phyloP scores from a whole-genome alignment of 148 eudicot species.

The Beta vulgaris region DNA sequence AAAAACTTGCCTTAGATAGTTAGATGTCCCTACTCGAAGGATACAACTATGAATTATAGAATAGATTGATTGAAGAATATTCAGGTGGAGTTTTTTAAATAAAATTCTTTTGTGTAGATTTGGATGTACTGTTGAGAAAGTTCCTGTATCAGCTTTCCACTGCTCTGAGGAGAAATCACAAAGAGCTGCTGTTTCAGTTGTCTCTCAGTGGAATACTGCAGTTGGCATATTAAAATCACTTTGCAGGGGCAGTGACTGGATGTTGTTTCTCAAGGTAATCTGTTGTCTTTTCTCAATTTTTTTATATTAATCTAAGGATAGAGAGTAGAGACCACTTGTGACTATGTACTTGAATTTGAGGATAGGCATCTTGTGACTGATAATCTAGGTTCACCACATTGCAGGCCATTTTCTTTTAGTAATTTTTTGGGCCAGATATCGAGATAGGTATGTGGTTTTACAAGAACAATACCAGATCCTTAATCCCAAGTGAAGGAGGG shows the following conservation, averaged over 20 bases:
- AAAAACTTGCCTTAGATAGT: neutral
- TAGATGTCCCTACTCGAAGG: neutral
- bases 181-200: constrained; percentile 49
- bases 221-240: constrained; percentile 57
- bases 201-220: constrained; percentile 59
- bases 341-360: neutral
- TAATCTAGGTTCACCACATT: neutral
- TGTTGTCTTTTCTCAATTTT: neutral
- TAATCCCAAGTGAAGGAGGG: neutral
- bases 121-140: constrained; percentile 72
- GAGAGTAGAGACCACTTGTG: too few species aligned
- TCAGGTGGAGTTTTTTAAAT: neutral
- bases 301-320: too few species aligned
- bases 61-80: neutral
- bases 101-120: constrained; percentile 42
- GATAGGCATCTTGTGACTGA: neutral
- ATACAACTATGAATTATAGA: neutral
- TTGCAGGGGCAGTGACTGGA: constrained; percentile 70
- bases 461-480: neutral
- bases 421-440: neutral
- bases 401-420: neutral
- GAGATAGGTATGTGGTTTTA: neutral
- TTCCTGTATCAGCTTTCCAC: constrained; percentile 63
- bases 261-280: constrained; percentile 67
- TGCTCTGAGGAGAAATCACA: constrained; percentile 63